These are phyloP conservation scores for Microsporum audouinii DNA, from an alignment of 2,329 filamentous ascomycete species.

Conservation along the genomic window DNA sequence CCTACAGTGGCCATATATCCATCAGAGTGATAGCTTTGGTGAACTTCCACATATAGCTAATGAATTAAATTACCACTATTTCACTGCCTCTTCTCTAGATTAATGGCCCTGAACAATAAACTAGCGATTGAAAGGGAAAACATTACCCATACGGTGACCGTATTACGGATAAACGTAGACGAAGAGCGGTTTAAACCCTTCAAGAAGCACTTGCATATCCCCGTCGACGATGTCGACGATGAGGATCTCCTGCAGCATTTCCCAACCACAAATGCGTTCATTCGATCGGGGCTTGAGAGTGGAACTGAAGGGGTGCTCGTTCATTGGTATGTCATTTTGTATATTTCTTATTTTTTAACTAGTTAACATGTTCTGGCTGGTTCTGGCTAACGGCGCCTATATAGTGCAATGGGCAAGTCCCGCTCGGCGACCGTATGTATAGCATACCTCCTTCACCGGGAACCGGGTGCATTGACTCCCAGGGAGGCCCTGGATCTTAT, in stretches of 20 bases:
- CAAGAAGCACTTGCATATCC: slow-evolving; percentile 65
- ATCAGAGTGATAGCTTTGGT: no score
- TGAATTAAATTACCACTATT: neutral
- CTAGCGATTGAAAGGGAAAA: slow-evolving; percentile 57
- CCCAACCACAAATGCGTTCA: slow-evolving; percentile 67
- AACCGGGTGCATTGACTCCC: slow-evolving; percentile 47
- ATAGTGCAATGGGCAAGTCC: slow-evolving; percentile 95
- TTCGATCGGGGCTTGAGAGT: slow-evolving; percentile 58
- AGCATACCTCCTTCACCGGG: slow-evolving; percentile 63
- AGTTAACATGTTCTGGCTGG: neutral
- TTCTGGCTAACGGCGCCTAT: slow-evolving; percentile 11
- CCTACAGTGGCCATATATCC: no score
- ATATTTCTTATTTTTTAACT: neutral
- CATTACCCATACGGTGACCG: slow-evolving; percentile 86
- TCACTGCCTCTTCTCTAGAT: slow-evolving; percentile 38
- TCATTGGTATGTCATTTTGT: slow-evolving; percentile 46
- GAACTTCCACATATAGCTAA: neutral
- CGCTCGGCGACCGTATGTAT: slow-evolving; percentile 75
- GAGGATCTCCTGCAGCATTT: slow-evolving; percentile 77
- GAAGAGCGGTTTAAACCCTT: slow-evolving; percentile 50
- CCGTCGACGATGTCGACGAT: slow-evolving; percentile 84
- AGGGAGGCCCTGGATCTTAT: slow-evolving; percentile 59
- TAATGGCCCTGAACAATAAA: slow-evolving; percentile 66
- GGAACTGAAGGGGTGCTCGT: slow-evolving; percentile 45
- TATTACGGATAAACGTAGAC: slow-evolving; percentile 52